Evolutionary conservation across 2,329 filamentous ascomycete genomes (phyloP), one percentile per base, ranked within the genome.

Genomic region (Tolypocladium sp.): DNA sequence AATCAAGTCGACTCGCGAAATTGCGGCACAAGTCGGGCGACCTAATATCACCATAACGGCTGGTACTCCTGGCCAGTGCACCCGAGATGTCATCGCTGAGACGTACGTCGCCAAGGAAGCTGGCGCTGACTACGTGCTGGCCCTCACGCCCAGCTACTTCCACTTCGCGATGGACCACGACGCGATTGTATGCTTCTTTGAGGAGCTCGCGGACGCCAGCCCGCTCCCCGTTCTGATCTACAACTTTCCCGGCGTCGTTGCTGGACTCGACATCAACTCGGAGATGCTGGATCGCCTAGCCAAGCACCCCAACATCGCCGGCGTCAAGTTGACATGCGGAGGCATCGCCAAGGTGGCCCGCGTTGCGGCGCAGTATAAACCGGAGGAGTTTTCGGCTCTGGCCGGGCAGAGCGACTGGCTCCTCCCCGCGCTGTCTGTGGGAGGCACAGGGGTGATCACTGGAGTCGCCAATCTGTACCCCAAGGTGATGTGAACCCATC

Each of bases 381-480:
- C 79, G 0, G 76, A 81, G 2, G 70, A 78, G 13, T 92, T 92
- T 67, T 82, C 86, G 1, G 82, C 85, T 0, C 91, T 84, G 66
- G 88, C 87, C 1, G 89, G 89, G 0, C 88, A 91, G 73, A 84
- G 83, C 2, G 89, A 92, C 67, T 91, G 89, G 69, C 71, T 91
- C 30, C 74, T 88, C 55, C 83, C 82, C 2, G 83, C 82, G 0
- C 69, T 88, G 40, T 77, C 78, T 2, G 79, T 81, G 8, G 85
- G 85, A 20, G 82, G 79, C 37, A 77, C 79, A 2, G 85, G 86
- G 12, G 83, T 79, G 63, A 83, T 88, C 56, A 82, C 84, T 0
- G 85, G 83, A 3, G 82, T 87, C 62, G 85, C 78, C 33, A 88
- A 88, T 63, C 73, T 87, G 3, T 85, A 82, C 64, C 84, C 84